These are phyloP conservation scores for Metarhizium anisopliae DNA, from an alignment of 2,329 filamentous ascomycete species.

Conservation along the genomic window DNA sequence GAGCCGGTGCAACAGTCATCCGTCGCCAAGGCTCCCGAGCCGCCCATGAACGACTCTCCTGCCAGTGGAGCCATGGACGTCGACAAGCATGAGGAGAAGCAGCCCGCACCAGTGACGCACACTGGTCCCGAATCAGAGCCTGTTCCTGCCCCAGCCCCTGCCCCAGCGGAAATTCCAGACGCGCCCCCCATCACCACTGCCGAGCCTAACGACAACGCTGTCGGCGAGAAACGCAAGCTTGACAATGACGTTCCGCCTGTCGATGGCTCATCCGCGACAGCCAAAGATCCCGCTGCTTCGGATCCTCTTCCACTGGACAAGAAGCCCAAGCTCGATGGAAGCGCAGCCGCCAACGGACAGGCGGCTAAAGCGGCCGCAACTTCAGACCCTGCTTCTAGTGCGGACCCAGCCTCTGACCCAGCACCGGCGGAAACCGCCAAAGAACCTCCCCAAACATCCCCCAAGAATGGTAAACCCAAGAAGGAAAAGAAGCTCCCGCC, in stretches of 20 bases:
- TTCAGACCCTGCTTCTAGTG: background rate
- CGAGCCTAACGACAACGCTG: conserved; percentile 11
- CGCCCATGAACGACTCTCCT: background rate
- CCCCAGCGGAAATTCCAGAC: background rate
- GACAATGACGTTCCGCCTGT: conserved; percentile 11
- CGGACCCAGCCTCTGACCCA: background rate
- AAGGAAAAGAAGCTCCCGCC: conserved; percentile 27
- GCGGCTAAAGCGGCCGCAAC: background rate
- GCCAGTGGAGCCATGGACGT: background rate
- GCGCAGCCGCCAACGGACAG: conserved; percentile 10
- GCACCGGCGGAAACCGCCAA: background rate
- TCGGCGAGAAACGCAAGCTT: conserved; percentile 32
- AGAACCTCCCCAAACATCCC: conserved; percentile 4
- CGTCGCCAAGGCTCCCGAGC: background rate
- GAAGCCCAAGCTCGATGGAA: conserved; percentile 31
- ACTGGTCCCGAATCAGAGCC: conserved; percentile 5
- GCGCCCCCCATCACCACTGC: conserved; percentile 1
- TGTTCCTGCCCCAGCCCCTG: conserved; percentile 6
- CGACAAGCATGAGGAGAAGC: background rate
- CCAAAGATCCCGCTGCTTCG: conserved; percentile 13
- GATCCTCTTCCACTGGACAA: conserved; percentile 21
- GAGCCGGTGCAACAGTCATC: background rate
- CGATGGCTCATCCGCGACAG: conserved; percentile 13
- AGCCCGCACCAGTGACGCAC: conserved; percentile 3
- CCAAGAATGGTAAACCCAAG: conserved; percentile 21